Base-by-base conservation (phyloP, 2,329 filamentous ascomycete genomes). In the Paracorniculantispora psalliotae region DNA sequence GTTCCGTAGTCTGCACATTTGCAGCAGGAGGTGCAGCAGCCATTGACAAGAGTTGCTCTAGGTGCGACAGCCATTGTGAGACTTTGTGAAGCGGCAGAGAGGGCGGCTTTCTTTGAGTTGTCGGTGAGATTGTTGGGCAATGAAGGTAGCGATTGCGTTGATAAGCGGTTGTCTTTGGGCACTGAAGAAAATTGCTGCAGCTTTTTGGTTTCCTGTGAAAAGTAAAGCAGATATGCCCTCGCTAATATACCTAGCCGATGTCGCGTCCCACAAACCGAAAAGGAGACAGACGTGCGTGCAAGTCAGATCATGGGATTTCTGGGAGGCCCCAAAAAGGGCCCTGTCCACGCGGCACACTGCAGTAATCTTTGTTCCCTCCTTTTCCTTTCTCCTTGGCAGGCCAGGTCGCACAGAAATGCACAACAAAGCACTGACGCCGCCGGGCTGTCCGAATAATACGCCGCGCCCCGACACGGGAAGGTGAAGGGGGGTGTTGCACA, bases 11-110 rank as follows among this genome's bases (percentile, higher is more conserved):
- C 69, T 21, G 62, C 62, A 25, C 70, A 66, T 25, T 63, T 65
- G 61, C 71, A 73, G 63, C 71, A 73, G 33, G 57, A 62, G 10
- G 65, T 59, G 64, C 71, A 73, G 60, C 70, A 72, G 26, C 56
- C 25, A 25, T 63, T 62, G 51, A 62, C 61, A 8, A 61, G 60
- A 56, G 48, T 19, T 12, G 13, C 12, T 7, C 26, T 35, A 4
- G 55, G 21, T 50, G 57, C 23, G 50, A 28, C 46, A 49, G 60
- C 58, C 62, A 63, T 62, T n/a, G 28, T 53, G 58, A 44, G 3
- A 26, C n/a, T 17, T 50, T 15, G n/a, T 39, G 48, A 9, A 33
- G 30, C 30, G n/a, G n/a, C n/a, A n/a, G n/a, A 33, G 30, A 33
- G 30, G 30, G 12, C 12, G 30, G 12, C 12, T 6, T 33, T 6